Percentiles rank a stretch among this genome's conserved stretches.
Evolutionary conservation across 208 protist species (phyloP).

Genomic region (Acanthamoeba polyphaga): DNA sequence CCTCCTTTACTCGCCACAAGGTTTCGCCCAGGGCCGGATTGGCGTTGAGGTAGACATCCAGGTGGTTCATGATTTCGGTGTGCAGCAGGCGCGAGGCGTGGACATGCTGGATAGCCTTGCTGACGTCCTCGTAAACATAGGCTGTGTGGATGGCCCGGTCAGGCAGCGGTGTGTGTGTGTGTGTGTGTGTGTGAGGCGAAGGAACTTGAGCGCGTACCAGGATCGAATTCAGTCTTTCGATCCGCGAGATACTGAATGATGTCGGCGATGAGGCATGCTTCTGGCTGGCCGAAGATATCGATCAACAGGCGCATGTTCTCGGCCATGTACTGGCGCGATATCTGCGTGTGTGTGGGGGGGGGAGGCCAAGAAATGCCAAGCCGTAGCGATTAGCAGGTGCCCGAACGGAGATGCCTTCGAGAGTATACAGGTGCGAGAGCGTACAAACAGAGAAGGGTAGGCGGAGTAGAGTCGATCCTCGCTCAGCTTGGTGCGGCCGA

Average conservation of each 20-base stretch:
- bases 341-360: background rate
- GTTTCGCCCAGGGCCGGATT: constrained; percentile 78
- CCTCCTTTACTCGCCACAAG: constrained; percentile 71
- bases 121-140: constrained; percentile 69
- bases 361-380: background rate
- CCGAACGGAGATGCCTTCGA: background rate
- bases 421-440: background rate
- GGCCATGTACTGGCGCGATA: constrained; percentile 49
- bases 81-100: constrained; percentile 74
- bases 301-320: constrained; percentile 75
- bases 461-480: constrained; percentile 35
- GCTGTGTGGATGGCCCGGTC: background rate
- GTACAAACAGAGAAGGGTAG: constrained; percentile 52
- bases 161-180: background rate
- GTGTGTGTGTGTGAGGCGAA: background rate
- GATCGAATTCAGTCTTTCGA: constrained; percentile 51
- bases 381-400: too few relatives aligned
- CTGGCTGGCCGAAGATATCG: constrained; percentile 81
- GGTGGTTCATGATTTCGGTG: constrained; percentile 77
- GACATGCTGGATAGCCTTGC: constrained; percentile 54
- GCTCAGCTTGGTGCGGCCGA: constrained; percentile 33
- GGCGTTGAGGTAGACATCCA: constrained; percentile 78
- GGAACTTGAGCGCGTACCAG: background rate
- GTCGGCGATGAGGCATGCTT: constrained; percentile 80
- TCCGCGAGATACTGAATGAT: constrained; percentile 78